These are phyloP conservation scores for Pisolithus thermaeus DNA, from an alignment of 1,284 basidiomycete species.

Conservation along the genomic window DNA sequence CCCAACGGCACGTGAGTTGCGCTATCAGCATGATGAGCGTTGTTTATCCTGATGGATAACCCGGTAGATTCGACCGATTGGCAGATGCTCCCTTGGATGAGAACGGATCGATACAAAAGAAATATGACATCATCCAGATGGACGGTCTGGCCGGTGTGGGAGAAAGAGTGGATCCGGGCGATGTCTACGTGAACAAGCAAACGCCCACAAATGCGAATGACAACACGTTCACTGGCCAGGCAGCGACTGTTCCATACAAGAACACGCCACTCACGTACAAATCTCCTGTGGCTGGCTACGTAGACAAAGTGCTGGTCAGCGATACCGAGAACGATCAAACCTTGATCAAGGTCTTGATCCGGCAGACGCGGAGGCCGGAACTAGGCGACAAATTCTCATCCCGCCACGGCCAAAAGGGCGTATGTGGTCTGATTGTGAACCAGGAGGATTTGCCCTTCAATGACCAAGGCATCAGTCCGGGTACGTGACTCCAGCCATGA, in stretches of 20 bases:
- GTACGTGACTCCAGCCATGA: constrained; percentile 35
- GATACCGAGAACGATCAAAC: constrained; percentile 95
- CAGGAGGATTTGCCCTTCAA: constrained; percentile 99
- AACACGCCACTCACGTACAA: constrained; percentile 90
- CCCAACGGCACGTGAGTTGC: constrained; percentile 88
- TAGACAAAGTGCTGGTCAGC: constrained; percentile 97
- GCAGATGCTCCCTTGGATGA: constrained; percentile 89
- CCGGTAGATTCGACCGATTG: constrained; percentile 81
- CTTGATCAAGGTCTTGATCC: constrained; percentile 97
- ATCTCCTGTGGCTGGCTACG: constrained; percentile 85
- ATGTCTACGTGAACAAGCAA: constrained; percentile 97
- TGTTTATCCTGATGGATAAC: not conserved
- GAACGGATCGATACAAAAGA: constrained; percentile 72
- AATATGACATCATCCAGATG: constrained; percentile 85
- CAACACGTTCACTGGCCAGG: constrained; percentile 75
- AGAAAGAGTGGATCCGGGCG: constrained; percentile 88
- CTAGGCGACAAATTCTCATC: constrained; percentile 99
- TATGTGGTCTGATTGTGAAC: constrained; percentile 96
- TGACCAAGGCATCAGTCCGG: constrained; percentile 91
- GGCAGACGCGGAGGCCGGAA: constrained; percentile 95
- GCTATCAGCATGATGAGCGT: not conserved
- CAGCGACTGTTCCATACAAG: constrained; percentile 78
- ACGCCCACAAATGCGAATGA: constrained; percentile 88
- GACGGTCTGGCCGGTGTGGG: constrained; percentile 96
- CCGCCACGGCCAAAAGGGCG: constrained; percentile 98